Percentiles rank a stretch among this genome's conserved stretches.
phyloP scores from a whole-genome alignment of 2,329 filamentous ascomycete genomes.

The Fusarium coffeatum region DNA sequence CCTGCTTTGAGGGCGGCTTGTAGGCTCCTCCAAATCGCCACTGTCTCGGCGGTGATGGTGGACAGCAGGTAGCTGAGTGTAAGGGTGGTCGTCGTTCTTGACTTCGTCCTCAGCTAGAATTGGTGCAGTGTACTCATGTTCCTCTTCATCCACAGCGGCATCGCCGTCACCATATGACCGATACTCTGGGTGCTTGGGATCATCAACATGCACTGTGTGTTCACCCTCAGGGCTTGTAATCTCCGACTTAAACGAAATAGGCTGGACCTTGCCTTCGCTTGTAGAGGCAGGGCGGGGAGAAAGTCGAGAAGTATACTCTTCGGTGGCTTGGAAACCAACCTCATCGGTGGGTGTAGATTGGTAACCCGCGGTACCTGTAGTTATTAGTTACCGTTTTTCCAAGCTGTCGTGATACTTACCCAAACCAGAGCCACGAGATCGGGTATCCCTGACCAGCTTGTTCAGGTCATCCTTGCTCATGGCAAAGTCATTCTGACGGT shows the following conservation, averaged over 20 bases:
- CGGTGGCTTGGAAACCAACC: conserved; percentile 86
- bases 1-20: conserved; percentile 71
- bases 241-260: conserved; percentile 47
- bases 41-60: conserved; percentile 74
- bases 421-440: conserved; percentile 62
- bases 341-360: conserved; percentile 88
- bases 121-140: conserved; percentile 75
- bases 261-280: conserved; percentile 41
- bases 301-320: conserved; percentile 82
- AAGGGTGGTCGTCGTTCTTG: conserved; percentile 75
- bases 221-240: conserved; percentile 59
- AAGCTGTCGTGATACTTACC: conserved; percentile 55
- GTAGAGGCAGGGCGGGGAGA: conserved; percentile 69
- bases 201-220: conserved; percentile 80
- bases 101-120: conserved; percentile 93
- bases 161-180: conserved; percentile 55
- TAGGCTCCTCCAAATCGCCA: conserved; percentile 66
- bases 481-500: conserved; percentile 76
- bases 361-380: conserved; percentile 72
- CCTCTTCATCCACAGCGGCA: conserved; percentile 65
- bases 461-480: conserved; percentile 92
- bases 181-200: conserved; percentile 57
- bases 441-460: conserved; percentile 83
- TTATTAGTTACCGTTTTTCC: conserved; percentile 32
- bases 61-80: conserved; percentile 81